Evolutionary conservation across 805 yeast genomes (phyloP).

Genomic region (Kuraishia ogatae): DNA sequence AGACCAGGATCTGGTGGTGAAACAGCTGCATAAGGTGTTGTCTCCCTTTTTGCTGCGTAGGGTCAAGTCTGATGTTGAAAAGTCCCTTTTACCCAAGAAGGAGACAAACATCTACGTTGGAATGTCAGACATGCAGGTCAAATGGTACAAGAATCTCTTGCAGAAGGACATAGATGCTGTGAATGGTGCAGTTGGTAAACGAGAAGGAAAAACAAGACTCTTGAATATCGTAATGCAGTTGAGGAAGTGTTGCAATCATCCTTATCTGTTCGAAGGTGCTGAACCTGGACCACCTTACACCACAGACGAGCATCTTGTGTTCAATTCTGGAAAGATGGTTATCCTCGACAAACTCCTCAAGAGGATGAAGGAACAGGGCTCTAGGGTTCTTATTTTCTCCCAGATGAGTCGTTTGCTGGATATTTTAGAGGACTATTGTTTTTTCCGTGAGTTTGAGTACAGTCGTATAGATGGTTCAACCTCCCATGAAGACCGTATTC

Average conservation of each 20-base stretch:
- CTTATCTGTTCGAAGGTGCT: slow-evolving; percentile 80
- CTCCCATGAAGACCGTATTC: slow-evolving; percentile 66
- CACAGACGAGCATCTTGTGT: slow-evolving; percentile 75
- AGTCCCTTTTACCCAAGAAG: slow-evolving; percentile 64
- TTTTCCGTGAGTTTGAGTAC: slow-evolving; percentile 58
- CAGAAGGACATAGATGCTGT: slow-evolving; percentile 82
- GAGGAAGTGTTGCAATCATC: slow-evolving; percentile 90
- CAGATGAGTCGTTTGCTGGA: slow-evolving; percentile 82
- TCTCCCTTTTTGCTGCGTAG: slow-evolving; percentile 71
- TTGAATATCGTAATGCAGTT: slow-evolving; percentile 88
- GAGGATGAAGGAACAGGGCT: slow-evolving; percentile 58
- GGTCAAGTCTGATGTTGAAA: slow-evolving; percentile 75
- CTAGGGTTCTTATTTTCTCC: slow-evolving; percentile 70
- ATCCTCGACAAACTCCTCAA: slow-evolving; percentile 65
- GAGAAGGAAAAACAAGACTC: slow-evolving; percentile 87
- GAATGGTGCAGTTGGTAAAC: slow-evolving; percentile 80
- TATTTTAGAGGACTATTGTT: slow-evolving; percentile 72
- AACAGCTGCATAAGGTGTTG: slow-evolving; percentile 66
- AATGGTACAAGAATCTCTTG: slow-evolving; percentile 67
- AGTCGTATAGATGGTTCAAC: slow-evolving; percentile 83
- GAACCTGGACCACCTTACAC: slow-evolving; percentile 88
- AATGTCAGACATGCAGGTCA: slow-evolving; percentile 69
- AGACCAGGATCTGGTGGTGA: slow-evolving; percentile 40
- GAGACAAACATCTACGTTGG: slow-evolving; percentile 68
- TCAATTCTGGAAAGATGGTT: slow-evolving; percentile 62